phyloP scores from a whole-genome alignment of 163 green algal genomes.

The Volvox carteri region DNA sequence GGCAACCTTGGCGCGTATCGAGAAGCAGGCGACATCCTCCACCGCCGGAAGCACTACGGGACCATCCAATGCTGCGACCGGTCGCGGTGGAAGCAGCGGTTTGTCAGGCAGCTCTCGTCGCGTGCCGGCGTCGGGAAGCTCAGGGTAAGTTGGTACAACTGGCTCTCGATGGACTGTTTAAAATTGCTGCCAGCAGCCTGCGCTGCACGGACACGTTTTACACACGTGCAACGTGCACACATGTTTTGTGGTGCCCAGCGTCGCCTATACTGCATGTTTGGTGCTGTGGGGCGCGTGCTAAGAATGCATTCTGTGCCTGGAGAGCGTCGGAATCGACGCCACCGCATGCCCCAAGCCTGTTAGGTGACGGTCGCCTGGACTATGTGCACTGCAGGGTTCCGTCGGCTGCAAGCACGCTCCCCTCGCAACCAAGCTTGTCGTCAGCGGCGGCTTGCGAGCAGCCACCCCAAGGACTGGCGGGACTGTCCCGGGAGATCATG shows the following conservation, averaged over 20 bases:
- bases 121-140: background rate
- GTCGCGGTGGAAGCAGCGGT: background rate
- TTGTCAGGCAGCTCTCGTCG: background rate
- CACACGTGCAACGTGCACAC: no score
- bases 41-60: background rate
- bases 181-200: no score
- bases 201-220: no score
- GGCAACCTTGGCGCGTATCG: slow-evolving; percentile 68
- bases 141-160: background rate
- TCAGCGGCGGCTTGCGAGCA: background rate
- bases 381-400: background rate
- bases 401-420: background rate
- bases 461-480: slow-evolving; percentile 30
- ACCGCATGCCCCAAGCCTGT: no score
- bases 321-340: no score
- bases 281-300: no score
- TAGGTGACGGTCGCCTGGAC: background rate
- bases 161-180: no score
- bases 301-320: no score
- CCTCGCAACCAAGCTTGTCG: background rate
- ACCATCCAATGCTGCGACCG: background rate
- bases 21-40: slow-evolving; percentile 21
- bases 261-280: no score
- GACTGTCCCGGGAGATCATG: slow-evolving; percentile 78
- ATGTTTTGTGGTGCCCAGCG: no score